These are phyloP conservation scores for Ascoidea rubescens DNA, from an alignment of 805 yeast species.

Conservation along the genomic window DNA sequence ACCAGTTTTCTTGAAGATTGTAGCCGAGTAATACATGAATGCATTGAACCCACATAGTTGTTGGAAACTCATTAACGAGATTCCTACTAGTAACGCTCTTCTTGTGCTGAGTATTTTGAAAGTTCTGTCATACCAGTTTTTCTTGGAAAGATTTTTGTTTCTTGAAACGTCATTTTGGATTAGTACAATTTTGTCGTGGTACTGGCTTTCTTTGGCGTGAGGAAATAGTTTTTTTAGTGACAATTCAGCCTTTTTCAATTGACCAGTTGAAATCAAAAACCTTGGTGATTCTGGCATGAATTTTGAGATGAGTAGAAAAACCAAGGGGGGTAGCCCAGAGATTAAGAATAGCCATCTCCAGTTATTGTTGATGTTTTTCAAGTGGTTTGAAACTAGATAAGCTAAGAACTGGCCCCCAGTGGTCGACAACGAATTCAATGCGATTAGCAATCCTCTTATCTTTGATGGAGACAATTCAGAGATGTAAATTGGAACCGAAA, in stretches of 20 bases:
- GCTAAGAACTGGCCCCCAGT: slow-evolving; percentile 39
- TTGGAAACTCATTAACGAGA: slow-evolving; percentile 40
- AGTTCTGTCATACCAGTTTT: slow-evolving; percentile 11
- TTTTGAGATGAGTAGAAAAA: slow-evolving; percentile 22
- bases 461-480: slow-evolving; percentile 35
- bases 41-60: slow-evolving; percentile 52
- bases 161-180: slow-evolving; percentile 30
- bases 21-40: slow-evolving; percentile 48
- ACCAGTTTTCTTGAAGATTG: slow-evolving; percentile 38
- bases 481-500: slow-evolving; percentile 45
- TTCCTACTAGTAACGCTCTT: slow-evolving; percentile 30
- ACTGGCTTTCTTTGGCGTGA: slow-evolving; percentile 26
- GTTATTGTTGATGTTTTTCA: slow-evolving; percentile 15
- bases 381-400: slow-evolving; percentile 22
- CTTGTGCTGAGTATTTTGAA: slow-evolving; percentile 14
- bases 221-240: slow-evolving; percentile 32
- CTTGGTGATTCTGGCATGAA: slow-evolving; percentile 41
- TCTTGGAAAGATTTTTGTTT: slow-evolving; percentile 16
- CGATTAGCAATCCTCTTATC: slow-evolving; percentile 23
- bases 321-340: slow-evolving; percentile 27
- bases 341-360: slow-evolving; percentile 28
- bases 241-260: slow-evolving; percentile 22
- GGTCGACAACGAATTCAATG: slow-evolving; percentile 27
- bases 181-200: slow-evolving; percentile 29
- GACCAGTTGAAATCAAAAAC: slow-evolving; percentile 22